Evolutionary conservation across 257 asterid species (phyloP).

Genomic region (Cordia subcordata): DNA sequence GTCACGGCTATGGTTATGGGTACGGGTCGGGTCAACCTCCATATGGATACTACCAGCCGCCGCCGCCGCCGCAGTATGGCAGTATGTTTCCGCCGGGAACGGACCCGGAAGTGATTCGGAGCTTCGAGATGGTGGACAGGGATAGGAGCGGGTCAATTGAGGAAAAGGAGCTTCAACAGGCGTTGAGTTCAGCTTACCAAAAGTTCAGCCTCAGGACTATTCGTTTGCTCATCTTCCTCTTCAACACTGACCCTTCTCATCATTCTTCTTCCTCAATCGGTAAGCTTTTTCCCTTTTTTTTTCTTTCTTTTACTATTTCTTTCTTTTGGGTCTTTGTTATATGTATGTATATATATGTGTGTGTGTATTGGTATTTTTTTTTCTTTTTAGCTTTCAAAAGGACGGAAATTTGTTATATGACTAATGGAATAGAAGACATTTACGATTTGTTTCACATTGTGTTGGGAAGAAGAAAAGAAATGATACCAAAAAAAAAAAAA

Average conservation of each 20-base stretch:
- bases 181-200: slow-evolving; percentile 54
- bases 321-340: too few relatives aligned
- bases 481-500: too few relatives aligned
- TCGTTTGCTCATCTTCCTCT: slow-evolving; percentile 70
- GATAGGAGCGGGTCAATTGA: slow-evolving; percentile 73
- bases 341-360: too few relatives aligned
- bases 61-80: slow-evolving; percentile 14
- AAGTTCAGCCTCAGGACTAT: slow-evolving; percentile 56
- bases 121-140: slow-evolving; percentile 79
- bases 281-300: neutral
- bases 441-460: too few relatives aligned
- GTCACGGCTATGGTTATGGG: slow-evolving; percentile 5
- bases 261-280: neutral
- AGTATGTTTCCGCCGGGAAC: slow-evolving; percentile 66
- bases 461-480: too few relatives aligned
- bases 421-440: too few relatives aligned
- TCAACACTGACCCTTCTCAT: slow-evolving; percentile 24
- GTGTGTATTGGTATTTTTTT: too few relatives aligned
- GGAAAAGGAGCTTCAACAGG: slow-evolving; percentile 65
- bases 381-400: too few relatives aligned
- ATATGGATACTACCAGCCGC: slow-evolving; percentile 22
- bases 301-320: too few relatives aligned
- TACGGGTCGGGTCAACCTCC: slow-evolving; percentile 33
- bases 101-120: slow-evolving; percentile 66
- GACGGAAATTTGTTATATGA: too few relatives aligned